Percentiles rank a stretch among this genome's conserved stretches.
Conservation (phyloP, 108 stramenopile species). For the Nannochloropsis oceanica region DNA sequence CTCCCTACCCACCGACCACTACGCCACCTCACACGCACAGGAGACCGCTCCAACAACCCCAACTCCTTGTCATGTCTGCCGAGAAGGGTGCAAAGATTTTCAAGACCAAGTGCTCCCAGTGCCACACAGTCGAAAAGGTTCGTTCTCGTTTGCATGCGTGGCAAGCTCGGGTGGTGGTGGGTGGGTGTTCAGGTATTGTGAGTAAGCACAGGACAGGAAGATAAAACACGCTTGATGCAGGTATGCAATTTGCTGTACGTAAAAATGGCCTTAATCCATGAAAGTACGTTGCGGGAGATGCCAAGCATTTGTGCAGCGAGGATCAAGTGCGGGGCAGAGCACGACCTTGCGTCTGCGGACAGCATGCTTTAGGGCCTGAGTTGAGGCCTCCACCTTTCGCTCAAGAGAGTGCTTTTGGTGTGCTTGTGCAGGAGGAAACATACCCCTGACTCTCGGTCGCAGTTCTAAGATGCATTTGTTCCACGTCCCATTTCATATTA, state of each 20-base stretch:
- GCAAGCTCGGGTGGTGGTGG: neutral
- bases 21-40: too few relatives aligned
- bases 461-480: neutral
- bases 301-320: too few relatives aligned
- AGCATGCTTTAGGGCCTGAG: too few relatives aligned
- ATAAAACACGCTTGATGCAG: too few relatives aligned
- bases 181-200: neutral
- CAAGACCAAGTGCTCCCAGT: slow-evolving; percentile 73
- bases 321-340: too few relatives aligned
- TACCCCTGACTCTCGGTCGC: neutral
- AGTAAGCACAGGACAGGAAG: too few relatives aligned
- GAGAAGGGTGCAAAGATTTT: slow-evolving; percentile 19
- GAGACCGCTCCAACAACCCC: neutral
- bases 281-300: too few relatives aligned
- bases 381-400: neutral
- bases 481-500: neutral
- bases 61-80: neutral
- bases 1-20: too few relatives aligned
- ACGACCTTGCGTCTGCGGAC: too few relatives aligned
- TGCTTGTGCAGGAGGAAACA: neutral
- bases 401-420: neutral
- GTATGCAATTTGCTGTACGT: too few relatives aligned
- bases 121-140: slow-evolving; percentile 90
- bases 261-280: too few relatives aligned
- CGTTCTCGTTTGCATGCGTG: neutral